phyloP scores from a whole-genome alignment of 73 alveolate species.

The Paraurostyla sp. region DNA sequence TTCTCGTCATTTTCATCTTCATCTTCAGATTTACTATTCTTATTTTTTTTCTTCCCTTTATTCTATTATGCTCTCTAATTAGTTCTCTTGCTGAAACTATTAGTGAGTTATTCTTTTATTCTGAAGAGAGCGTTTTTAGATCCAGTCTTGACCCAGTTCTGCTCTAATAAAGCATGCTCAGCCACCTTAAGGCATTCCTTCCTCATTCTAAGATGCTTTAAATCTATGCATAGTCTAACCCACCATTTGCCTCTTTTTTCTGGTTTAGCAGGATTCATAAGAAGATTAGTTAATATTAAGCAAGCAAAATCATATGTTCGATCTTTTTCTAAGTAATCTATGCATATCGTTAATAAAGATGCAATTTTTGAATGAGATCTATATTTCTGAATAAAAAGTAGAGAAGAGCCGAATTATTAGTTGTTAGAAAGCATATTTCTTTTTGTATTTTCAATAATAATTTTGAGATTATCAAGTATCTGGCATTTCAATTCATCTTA shows the following conservation, averaged over 20 bases:
- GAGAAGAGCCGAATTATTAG: too few relatives aligned
- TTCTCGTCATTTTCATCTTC: neutral
- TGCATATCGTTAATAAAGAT: neutral
- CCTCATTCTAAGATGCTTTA: slow-evolving; percentile 51
- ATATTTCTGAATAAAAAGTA: neutral
- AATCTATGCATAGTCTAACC: slow-evolving; percentile 64
- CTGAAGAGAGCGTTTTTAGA: slow-evolving; percentile 34
- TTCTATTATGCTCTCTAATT: neutral
- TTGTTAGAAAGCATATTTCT: too few relatives aligned
- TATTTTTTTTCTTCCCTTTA: neutral
- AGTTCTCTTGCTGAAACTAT: neutral
- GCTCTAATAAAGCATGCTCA: slow-evolving; percentile 43
- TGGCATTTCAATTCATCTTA: slow-evolving; percentile 41
- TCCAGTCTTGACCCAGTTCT: slow-evolving; percentile 57
- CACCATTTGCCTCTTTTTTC: slow-evolving; percentile 78
- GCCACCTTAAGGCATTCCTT: slow-evolving; percentile 30
- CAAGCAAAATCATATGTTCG: slow-evolving; percentile 52
- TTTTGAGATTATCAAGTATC: neutral
- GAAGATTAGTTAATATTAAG: neutral
- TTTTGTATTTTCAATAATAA: neutral
- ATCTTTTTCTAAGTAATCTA: slow-evolving; percentile 57
- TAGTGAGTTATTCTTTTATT: slow-evolving; percentile 5
- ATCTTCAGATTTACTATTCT: neutral
- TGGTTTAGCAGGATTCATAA: slow-evolving; percentile 17
- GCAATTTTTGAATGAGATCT: slow-evolving; percentile 3